These are phyloP conservation scores for Mimosa bimucronata DNA, from an alignment of 306 rosid species.

Conservation along the genomic window DNA sequence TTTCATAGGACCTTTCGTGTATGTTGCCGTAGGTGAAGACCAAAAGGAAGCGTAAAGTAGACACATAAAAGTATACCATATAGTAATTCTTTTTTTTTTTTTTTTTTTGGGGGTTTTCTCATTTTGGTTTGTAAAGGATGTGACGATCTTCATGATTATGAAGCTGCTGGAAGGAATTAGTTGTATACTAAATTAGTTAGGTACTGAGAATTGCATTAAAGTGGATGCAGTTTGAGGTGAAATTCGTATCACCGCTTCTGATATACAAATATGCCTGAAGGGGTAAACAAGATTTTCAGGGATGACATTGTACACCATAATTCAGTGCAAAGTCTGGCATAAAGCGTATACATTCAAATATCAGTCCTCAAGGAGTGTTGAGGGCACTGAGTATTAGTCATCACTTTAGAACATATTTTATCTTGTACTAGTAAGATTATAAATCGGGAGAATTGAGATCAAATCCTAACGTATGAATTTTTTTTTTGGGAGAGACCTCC, in stretches of 20 bases:
- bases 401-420: too few relatives aligned
- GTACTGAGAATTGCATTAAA: conserved; percentile 28
- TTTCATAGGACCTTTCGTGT: conserved; percentile 67
- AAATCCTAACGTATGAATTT: too few relatives aligned
- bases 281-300: conserved; percentile 8
- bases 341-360: too few relatives aligned
- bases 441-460: too few relatives aligned
- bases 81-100: neutral
- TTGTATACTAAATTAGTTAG: conserved; percentile 15
- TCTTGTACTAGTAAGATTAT: too few relatives aligned
- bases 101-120: conserved; percentile 24
- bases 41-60: neutral
- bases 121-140: conserved; percentile 13
- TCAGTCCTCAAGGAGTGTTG: too few relatives aligned
- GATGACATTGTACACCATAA: conserved; percentile 3
- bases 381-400: too few relatives aligned
- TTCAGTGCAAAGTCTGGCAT: neutral
- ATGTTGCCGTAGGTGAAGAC: conserved; percentile 59
- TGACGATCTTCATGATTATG: conserved; percentile 17
- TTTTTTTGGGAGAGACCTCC: too few relatives aligned
- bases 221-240: conserved; percentile 28
- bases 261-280: conserved; percentile 20
- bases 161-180: conserved; percentile 21
- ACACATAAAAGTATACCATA: neutral
- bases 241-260: neutral